Evolutionary conservation across 169 alveolate species (phyloP).

Genomic region (Condylostoma magnum): DNA sequence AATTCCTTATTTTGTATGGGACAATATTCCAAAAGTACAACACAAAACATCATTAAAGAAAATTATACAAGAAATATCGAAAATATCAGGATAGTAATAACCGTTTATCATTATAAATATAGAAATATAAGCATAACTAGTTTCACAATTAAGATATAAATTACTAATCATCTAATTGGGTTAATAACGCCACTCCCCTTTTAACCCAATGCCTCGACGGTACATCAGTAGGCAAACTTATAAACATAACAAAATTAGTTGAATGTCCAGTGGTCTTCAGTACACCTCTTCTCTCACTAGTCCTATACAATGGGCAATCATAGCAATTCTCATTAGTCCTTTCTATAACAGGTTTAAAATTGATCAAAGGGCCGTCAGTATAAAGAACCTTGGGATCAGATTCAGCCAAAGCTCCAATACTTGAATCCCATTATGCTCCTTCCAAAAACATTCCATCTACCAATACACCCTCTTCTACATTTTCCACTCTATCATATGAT

Average conservation of each 20-base stretch:
- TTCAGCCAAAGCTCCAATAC: conserved; percentile 53
- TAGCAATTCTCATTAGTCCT: conserved; percentile 45
- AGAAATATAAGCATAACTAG: too few relatives aligned
- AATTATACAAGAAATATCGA: too few relatives aligned
- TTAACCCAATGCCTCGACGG: conserved; percentile 88
- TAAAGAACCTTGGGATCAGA: conserved; percentile 64
- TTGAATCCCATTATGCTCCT: conserved; percentile 77
- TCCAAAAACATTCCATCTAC: conserved; percentile 75
- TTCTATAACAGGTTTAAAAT: conserved; percentile 63
- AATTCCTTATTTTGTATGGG: conserved; percentile 6
- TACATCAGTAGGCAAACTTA: conserved; percentile 76
- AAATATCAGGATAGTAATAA: too few relatives aligned
- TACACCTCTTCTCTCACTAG: conserved; percentile 75
- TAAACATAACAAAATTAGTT: conserved; percentile 86
- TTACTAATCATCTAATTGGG: conserved; percentile 56
- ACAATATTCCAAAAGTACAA: too few relatives aligned
- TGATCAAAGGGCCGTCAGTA: conserved; percentile 61
- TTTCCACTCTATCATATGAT: conserved; percentile 36
- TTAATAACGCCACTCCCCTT: conserved; percentile 93
- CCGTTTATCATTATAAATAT: too few relatives aligned
- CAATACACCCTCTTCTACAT: conserved; percentile 63
- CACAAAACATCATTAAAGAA: too few relatives aligned
- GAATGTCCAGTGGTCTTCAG: conserved; percentile 87
- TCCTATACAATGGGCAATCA: conserved; percentile 78
- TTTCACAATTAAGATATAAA: too few relatives aligned